Conservation (phyloP, 2,329 filamentous ascomycete species). For the Hymenoscyphus linearis region DNA sequence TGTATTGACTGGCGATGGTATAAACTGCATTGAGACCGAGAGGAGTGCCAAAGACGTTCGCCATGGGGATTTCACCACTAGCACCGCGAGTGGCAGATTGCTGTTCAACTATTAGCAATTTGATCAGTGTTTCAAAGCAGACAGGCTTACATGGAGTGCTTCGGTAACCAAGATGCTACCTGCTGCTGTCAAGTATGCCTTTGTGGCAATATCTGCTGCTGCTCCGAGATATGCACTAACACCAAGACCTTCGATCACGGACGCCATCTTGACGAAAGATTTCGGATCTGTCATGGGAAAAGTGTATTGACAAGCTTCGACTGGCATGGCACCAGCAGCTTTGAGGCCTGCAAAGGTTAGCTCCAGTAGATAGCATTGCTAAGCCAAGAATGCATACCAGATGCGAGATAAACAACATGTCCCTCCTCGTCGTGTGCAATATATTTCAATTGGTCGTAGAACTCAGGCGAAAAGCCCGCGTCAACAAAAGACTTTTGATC, state of each 20-base stretch:
- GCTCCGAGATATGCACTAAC: slow-evolving; percentile 59
- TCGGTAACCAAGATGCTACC: slow-evolving; percentile 62
- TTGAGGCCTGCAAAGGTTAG: slow-evolving; percentile 32
- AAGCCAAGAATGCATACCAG: slow-evolving; percentile 13
- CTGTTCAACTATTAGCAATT: slow-evolving; percentile 10
- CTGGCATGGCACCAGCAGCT: slow-evolving; percentile 46
- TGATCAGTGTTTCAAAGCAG: neutral
- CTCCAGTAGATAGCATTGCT: neutral
- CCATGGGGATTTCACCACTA: slow-evolving; percentile 46
- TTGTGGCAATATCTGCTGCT: slow-evolving; percentile 51
- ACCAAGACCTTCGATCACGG: slow-evolving; percentile 52
- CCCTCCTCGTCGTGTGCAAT: slow-evolving; percentile 51
- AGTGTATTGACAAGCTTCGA: slow-evolving; percentile 50
- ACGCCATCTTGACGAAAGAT: slow-evolving; percentile 48
- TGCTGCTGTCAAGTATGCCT: slow-evolving; percentile 55
- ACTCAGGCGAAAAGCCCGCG: slow-evolving; percentile 45
- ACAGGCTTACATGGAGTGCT: slow-evolving; percentile 46
- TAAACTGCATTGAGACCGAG: slow-evolving; percentile 55
- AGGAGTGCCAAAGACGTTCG: slow-evolving; percentile 56
- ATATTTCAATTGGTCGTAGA: slow-evolving; percentile 53
- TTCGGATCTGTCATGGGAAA: slow-evolving; percentile 46
- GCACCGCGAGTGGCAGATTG: slow-evolving; percentile 52
- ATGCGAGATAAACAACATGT: slow-evolving; percentile 53
- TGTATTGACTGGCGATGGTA: slow-evolving; percentile 58
- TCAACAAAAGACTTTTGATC: slow-evolving; percentile 44